phyloP scores from a whole-genome alignment of 768 basidiomycete species.

The Amylocystis lapponica region DNA sequence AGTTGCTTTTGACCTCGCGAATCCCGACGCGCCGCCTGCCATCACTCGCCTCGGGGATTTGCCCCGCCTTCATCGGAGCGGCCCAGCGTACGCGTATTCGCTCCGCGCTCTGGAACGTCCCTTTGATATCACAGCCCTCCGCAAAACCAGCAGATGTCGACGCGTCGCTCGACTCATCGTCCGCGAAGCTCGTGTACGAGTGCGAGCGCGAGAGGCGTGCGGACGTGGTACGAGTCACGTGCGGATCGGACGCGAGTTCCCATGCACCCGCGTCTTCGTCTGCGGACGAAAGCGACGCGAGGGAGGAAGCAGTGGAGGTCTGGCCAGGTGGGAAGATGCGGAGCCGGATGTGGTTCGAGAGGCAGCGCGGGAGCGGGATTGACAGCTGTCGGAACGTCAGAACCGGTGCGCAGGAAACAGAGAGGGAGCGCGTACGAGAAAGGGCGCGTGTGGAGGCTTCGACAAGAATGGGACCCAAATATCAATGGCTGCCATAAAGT shows the following conservation, averaged over 20 bases:
- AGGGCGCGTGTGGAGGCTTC: conserved; percentile 68
- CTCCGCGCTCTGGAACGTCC: conserved; percentile 74
- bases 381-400: conserved; percentile 46
- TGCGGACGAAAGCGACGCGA: conserved; percentile 70
- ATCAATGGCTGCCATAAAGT: conserved; percentile 80
- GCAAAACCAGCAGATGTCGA: conserved; percentile 46
- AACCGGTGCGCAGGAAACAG: no score
- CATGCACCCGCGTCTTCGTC: conserved; percentile 66
- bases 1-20: conserved; percentile 59
- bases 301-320: conserved; percentile 47
- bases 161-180: conserved; percentile 79
- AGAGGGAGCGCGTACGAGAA: conserved; percentile 40
- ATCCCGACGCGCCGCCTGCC: conserved; percentile 67
- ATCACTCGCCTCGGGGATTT: conserved; percentile 39
- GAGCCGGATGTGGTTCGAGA: conserved; percentile 70
- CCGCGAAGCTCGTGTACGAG: conserved; percentile 68
- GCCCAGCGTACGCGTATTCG: conserved; percentile 77
- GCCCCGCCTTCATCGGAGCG: conserved; percentile 45
- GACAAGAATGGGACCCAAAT: conserved; percentile 67
- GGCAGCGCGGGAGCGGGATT: conserved; percentile 71
- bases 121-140: conserved; percentile 65
- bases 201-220: conserved; percentile 46
- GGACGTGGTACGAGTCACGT: conserved; percentile 52
- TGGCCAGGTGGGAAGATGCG: conserved; percentile 63
- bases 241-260: conserved; percentile 75